phyloP scores from a whole-genome alignment of 2,329 filamentous ascomycete genomes.

The Aspergillus tubingensis region DNA sequence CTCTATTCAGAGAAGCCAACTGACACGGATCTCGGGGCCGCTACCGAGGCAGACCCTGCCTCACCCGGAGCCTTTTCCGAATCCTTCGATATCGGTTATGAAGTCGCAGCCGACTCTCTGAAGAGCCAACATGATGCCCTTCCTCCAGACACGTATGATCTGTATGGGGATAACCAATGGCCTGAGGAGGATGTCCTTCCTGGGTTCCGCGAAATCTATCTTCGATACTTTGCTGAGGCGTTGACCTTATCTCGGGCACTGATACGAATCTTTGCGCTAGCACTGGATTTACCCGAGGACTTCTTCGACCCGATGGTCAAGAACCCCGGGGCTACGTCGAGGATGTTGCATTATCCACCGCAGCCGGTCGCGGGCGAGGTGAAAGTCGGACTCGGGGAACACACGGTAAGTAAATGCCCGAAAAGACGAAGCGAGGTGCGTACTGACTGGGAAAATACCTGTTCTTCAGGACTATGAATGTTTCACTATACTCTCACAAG shows the following conservation, averaged over 20 bases:
- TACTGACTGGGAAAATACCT: no score
- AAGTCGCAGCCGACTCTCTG: slow-evolving; percentile 21
- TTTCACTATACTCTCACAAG: slow-evolving; percentile 46
- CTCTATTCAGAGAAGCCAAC: slow-evolving; percentile 22
- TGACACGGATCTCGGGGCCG: slow-evolving; percentile 9
- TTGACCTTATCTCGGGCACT: slow-evolving; percentile 21
- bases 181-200: slow-evolving; percentile 20
- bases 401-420: slow-evolving; percentile 31
- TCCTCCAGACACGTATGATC: slow-evolving; percentile 18
- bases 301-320: slow-evolving; percentile 40
- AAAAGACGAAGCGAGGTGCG: neutral
- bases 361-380: slow-evolving; percentile 38
- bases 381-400: slow-evolving; percentile 43
- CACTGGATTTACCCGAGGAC: slow-evolving; percentile 40
- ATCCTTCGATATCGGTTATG: slow-evolving; percentile 31
- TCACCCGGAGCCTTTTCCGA: slow-evolving; percentile 21
- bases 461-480: slow-evolving; percentile 39
- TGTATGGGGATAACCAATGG: slow-evolving; percentile 31
- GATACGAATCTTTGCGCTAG: slow-evolving; percentile 44
- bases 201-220: slow-evolving; percentile 19
- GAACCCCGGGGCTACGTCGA: slow-evolving; percentile 41
- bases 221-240: slow-evolving; percentile 23
- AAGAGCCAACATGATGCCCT: slow-evolving; percentile 15
- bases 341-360: slow-evolving; percentile 45
- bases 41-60: slow-evolving; percentile 8